A percentile compares a stretch with the other conserved stretches of the same genome.
phyloP scores from a whole-genome alignment of 169 alveolate genomes.

The Plasmodium billcollinsi region DNA sequence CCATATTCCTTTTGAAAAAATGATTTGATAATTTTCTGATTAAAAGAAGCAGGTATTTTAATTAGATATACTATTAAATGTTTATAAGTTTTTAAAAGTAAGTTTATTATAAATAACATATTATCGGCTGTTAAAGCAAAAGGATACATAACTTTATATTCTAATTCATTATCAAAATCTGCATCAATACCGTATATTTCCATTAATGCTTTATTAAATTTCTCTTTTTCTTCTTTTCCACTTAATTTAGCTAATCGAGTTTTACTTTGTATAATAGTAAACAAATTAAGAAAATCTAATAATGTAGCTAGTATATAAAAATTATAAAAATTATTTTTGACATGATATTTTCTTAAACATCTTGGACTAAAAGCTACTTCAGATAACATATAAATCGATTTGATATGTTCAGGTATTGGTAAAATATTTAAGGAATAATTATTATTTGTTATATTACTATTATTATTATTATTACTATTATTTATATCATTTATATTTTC shows the following conservation, averaged over 20 bases:
- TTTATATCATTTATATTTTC: neutral
- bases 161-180: slow-evolving; percentile 62
- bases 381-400: slow-evolving; percentile 72
- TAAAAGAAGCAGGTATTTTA: slow-evolving; percentile 60
- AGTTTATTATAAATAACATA: slow-evolving; percentile 48
- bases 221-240: slow-evolving; percentile 61
- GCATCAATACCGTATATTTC: slow-evolving; percentile 62
- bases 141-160: slow-evolving; percentile 77
- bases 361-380: slow-evolving; percentile 74
- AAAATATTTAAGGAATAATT: slow-evolving; percentile 22
- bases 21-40: slow-evolving; percentile 57
- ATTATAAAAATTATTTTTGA: slow-evolving; percentile 72
- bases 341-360: slow-evolving; percentile 34
- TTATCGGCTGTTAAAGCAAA: slow-evolving; percentile 74
- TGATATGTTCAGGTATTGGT: slow-evolving; percentile 70
- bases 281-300: slow-evolving; percentile 55
- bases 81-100: slow-evolving; percentile 64
- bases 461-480: neutral
- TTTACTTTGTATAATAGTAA: slow-evolving; percentile 70
- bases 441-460: neutral
- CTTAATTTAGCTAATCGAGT: slow-evolving; percentile 44
- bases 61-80: slow-evolving; percentile 71
- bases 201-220: slow-evolving; percentile 69
- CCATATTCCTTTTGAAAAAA: slow-evolving; percentile 27
- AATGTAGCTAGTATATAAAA: slow-evolving; percentile 51